These are phyloP conservation scores for Ascocoryne sarcoides DNA, from an alignment of 2,329 filamentous ascomycete genomes.

Conservation along the genomic window DNA sequence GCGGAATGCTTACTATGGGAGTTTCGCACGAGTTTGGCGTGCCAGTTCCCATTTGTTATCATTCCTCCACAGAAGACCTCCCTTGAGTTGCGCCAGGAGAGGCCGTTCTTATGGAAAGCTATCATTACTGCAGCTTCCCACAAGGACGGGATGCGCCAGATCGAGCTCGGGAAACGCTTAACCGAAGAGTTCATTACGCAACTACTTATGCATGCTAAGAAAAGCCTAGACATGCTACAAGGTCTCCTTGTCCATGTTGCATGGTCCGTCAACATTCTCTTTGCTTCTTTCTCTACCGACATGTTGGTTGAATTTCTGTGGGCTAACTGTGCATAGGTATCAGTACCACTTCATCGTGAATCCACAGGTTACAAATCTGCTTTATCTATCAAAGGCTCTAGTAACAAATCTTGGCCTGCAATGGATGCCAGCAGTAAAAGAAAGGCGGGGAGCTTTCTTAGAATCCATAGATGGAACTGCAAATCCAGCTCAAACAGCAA, in stretches of 20 bases:
- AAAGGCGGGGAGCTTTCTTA: not conserved
- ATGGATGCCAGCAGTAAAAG: not conserved
- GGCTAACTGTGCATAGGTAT: conserved; percentile 16
- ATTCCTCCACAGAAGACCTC: conserved; percentile 34
- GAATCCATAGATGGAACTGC: not conserved
- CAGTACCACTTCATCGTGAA: conserved; percentile 26
- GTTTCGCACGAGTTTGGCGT: not conserved
- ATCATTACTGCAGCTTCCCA: conserved; percentile 40
- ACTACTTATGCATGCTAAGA: conserved; percentile 48
- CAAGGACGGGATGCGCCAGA: conserved; percentile 38
- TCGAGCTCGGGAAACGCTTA: conserved; percentile 48
- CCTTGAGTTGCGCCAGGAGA: conserved; percentile 34
- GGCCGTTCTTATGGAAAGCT: conserved; percentile 46
- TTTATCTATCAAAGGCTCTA: conserved; percentile 25
- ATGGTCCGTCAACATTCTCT: conserved; percentile 35
- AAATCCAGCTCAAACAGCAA: too few relatives aligned
- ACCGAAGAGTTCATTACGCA: conserved; percentile 47
- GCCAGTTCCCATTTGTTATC: conserved; percentile 19
- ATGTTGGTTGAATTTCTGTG: too few relatives aligned
- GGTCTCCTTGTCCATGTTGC: conserved; percentile 48
- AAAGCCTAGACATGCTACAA: conserved; percentile 47
- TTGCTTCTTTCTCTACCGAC: too few relatives aligned
- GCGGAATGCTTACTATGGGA: not conserved
- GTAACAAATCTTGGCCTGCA: not conserved
- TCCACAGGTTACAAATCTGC: conserved; percentile 24